Conservation (phyloP, 495 filamentous ascomycete genomes). For the Xeromyces bisporus region DNA sequence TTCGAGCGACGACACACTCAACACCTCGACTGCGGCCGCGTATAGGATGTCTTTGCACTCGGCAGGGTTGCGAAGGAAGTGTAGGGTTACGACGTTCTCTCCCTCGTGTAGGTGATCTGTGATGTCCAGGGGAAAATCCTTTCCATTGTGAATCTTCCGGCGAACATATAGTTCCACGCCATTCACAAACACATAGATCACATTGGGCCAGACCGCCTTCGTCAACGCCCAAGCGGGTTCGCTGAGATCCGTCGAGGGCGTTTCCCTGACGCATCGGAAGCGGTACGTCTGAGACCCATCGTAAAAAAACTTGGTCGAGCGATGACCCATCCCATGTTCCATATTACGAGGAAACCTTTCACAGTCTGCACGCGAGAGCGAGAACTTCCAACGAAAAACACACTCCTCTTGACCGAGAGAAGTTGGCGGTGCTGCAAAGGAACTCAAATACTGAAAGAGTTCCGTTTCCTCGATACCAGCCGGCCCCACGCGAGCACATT, state of each 20-base stretch:
- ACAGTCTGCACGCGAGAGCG: constrained; percentile 5
- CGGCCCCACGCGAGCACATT: constrained; percentile 8
- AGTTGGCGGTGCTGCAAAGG: constrained; percentile 24
- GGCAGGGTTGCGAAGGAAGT: constrained; percentile 25
- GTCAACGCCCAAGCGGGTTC: constrained; percentile 40
- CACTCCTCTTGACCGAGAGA: constrained; percentile 10
- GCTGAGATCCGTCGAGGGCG: constrained; percentile 3
- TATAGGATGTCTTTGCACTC: constrained; percentile 23
- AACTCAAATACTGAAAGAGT: constrained; percentile 31
- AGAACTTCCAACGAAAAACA: constrained; percentile 16
- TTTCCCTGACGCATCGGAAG: constrained; percentile 26
- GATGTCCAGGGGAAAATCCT: constrained; percentile 60
- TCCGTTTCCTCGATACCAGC: constrained; percentile 8
- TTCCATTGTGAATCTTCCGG: constrained; percentile 49
- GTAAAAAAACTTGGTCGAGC: constrained; percentile 6
- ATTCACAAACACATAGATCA: constrained; percentile 58
- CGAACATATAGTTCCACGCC: constrained; percentile 35
- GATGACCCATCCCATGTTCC: constrained; percentile 2
- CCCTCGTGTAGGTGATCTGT: constrained; percentile 36
- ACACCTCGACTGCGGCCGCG: constrained; percentile 43
- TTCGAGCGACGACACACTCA: constrained; percentile 37
- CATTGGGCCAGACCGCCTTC: constrained; percentile 55
- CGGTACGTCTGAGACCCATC: constrained; percentile 21
- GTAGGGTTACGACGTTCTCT: constrained; percentile 40
- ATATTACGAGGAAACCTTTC: constrained; percentile 8